Base-by-base conservation (phyloP, 495 filamentous ascomycete species). In the Chaetomium tenue region DNA sequence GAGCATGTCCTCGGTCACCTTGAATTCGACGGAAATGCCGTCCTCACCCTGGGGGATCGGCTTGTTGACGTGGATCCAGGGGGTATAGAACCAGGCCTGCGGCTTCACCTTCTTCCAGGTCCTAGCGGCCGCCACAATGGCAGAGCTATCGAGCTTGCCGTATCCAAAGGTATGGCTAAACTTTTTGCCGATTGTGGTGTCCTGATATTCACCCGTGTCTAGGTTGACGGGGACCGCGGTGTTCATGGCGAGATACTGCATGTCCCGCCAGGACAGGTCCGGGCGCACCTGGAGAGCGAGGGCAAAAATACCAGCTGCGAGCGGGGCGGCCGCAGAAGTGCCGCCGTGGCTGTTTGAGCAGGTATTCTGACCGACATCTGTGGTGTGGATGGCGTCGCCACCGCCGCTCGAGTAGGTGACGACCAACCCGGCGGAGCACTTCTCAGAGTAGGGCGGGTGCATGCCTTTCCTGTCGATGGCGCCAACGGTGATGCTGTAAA, bases 401-500 rank as follows among this genome's bases (percentile, higher is more conserved):
- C 87, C 86, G 55, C 95, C 95, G 79, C 91, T 96, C 70, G 92
- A 97, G 74, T 98, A 98, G 5, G 94, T 93, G 18, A 98, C 94
- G 23, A 96, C 91, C 63, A 98, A 80, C 72, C 96, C 90, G 11
- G 94, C 94, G 0, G 93, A 97, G 79, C 94, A 98, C 61, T 91
- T 87, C 76, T 98, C 94, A 2, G 93, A 96, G 75, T 98, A 98
- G 67, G 89, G 90, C 2, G 93, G 92, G 73, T 98, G 93, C 6
- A 81, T 75, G 16, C 92, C 92, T 69, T 90, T 86, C 53, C 91
- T 79, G 72, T 97, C 93, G 70, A 98, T 88, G 37, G 93, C 94
- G 22, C 95, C 94, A 37, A 98, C 92, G 2, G 93, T 96, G 69
- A 98, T 92, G 72, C 91, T 96, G 82, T 98, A 98, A 62, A 98